These are phyloP conservation scores for Phylloboletellus chloephorus DNA, from an alignment of 1,284 basidiomycete species.

Conservation along the genomic window DNA sequence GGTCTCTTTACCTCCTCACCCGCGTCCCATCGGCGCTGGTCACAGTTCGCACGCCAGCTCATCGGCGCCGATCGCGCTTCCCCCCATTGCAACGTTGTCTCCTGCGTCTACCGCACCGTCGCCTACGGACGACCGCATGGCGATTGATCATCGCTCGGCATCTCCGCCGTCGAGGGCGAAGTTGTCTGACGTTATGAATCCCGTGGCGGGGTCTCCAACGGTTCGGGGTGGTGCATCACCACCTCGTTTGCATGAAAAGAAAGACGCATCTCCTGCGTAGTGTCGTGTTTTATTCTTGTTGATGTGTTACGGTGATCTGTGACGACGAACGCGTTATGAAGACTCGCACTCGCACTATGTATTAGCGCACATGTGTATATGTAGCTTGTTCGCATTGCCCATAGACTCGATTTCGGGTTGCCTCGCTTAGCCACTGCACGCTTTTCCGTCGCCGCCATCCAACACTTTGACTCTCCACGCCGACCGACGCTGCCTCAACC, in stretches of 20 bases:
- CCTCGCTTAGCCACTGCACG: background rate
- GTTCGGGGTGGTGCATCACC: conserved; percentile 36
- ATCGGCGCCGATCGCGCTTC: conserved; percentile 41
- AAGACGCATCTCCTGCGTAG: conserved; percentile 28
- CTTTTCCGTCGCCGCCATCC: background rate
- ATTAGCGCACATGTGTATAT: conserved; percentile 29
- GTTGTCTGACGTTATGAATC: conserved; percentile 48
- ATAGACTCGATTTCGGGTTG: conserved; percentile 15
- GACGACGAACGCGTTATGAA: conserved; percentile 25
- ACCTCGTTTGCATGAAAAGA: conserved; percentile 32
- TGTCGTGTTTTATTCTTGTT: conserved; percentile 6
- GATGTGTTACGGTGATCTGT: conserved; percentile 4
- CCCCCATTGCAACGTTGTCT: conserved; percentile 63
- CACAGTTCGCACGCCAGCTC: conserved; percentile 32
- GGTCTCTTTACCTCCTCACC: conserved; percentile 60
- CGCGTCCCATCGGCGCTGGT: conserved; percentile 59
- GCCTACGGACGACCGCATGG: conserved; percentile 49
- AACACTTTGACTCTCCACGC: background rate
- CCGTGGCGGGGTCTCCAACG: conserved; percentile 41
- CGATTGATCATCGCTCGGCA: conserved; percentile 38
- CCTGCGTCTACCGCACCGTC: conserved; percentile 51
- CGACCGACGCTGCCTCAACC: background rate
- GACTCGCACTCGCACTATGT: conserved; percentile 24
- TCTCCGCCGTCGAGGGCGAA: conserved; percentile 46
- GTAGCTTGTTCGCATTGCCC: conserved; percentile 21